Conservation (phyloP, 1,284 basidiomycete genomes). For the Ustilago cynodontis region DNA sequence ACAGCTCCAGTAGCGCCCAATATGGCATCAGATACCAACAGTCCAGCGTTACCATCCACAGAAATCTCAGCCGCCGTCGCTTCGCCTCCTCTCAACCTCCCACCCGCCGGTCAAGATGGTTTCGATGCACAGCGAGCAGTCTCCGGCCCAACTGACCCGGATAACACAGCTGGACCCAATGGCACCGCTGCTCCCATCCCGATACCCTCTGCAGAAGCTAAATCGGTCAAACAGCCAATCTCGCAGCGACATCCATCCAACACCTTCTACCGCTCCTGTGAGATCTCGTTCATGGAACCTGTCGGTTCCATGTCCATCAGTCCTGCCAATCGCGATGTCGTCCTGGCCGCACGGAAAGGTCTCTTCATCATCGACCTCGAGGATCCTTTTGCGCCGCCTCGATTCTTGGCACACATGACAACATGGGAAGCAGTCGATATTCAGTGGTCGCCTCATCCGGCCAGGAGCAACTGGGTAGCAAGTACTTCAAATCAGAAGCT, state of each 20-base stretch:
- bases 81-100: slow-evolving; percentile 18
- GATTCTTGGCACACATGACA: slow-evolving; percentile 93
- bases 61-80: slow-evolving; percentile 38
- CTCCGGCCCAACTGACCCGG: slow-evolving; percentile 14
- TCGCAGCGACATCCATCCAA: slow-evolving; percentile 44
- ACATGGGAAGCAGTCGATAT: slow-evolving; percentile 94
- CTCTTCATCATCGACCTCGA: slow-evolving; percentile 97
- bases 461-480: slow-evolving; percentile 87
- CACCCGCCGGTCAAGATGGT: slow-evolving; percentile 49
- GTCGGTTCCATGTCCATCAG: slow-evolving; percentile 69
- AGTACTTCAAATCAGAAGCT: slow-evolving; percentile 96
- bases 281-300: slow-evolving; percentile 60
- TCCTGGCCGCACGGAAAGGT: slow-evolving; percentile 77
- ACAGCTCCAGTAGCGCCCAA: not conserved
- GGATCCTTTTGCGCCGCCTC: slow-evolving; percentile 84
- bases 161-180: slow-evolving; percentile 1
- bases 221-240: slow-evolving; percentile 20
- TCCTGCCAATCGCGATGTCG: slow-evolving; percentile 67
- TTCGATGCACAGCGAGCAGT: slow-evolving; percentile 39
- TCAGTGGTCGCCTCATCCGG: slow-evolving; percentile 94
- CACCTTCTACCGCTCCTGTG: slow-evolving; percentile 53
- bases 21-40: slow-evolving; percentile 22
- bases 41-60: slow-evolving; percentile 34
- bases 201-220: slow-evolving; percentile 24
- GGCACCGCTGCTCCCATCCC: slow-evolving; percentile 26